Base-by-base conservation (phyloP, 768 basidiomycete species). In the Terana coerulea region DNA sequence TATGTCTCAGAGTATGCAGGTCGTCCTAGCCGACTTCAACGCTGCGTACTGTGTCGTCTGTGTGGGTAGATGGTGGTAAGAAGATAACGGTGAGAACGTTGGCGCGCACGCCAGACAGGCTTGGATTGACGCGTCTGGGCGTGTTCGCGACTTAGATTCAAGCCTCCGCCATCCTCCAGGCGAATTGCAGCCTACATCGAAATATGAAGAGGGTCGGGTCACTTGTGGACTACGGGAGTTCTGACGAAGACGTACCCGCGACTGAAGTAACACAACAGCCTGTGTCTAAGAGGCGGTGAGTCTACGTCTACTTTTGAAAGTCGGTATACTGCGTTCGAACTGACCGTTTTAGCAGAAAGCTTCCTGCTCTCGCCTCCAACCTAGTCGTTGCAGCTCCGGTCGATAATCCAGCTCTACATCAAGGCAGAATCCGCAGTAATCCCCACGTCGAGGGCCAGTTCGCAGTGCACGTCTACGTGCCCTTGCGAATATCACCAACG, bases 371-470 rank as follows among this genome's bases (percentile, higher is more conserved):
- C 22, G 71, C 84, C 0, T 58, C 75, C 15, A 72, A 74, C 30
- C 63, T 91, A 41, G 61, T 69, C 2, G 60, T 72, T 3, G 62
- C 75, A 37, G 65, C 59, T 1, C 90, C 86, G 0, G 63, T 78
- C 5, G 90, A 94, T 63, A 72, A 91, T 60, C 92, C 93, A 2
- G 69, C 83, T 3, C 69, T 81, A 14, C 94, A 97, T 64, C 92
- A 95, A 72, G 95, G 95, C 12, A 80, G 94, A 26, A 73, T 72
- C 41, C 81, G 95, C 26, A 74, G 82, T 0, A 75, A 73, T 1
- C 91, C 91, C 2, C 90, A 91, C 62, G 82, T 92, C 3, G 87
- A 91, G 11, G 95, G 95, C 0, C 92, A 95, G 62, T 95, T 81
- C 64, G 83, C 84, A 1, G 75, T 86, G 3, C 81, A 95, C 69